Base-by-base conservation (phyloP, 768 basidiomycete species). In the Lactarius quietus region DNA sequence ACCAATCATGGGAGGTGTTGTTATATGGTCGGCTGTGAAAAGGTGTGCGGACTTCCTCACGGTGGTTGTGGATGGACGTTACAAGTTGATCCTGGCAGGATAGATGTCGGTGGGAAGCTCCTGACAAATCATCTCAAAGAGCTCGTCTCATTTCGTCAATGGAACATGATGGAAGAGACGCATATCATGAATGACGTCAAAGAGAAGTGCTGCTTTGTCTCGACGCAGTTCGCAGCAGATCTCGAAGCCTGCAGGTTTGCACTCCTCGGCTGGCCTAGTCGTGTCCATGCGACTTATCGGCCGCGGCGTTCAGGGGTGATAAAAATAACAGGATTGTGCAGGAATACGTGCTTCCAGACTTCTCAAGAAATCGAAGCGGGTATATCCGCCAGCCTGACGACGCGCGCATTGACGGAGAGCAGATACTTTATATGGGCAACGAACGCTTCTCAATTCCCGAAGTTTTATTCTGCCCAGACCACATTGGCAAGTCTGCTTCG, bases 161-260 rank as follows among this genome's bases (percentile, higher is more conserved):
- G 93, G 92, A 93, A 98, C 75, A 93, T 98, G 92, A 95, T 95
- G 88, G 94, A 97, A 72, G 90, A 98, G 75, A 95, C 93, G 3
- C 86, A 89, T 74, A 90, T 98, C 73, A 88, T 97, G 81, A 95
- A 96, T 77, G 84, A 90, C 71, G 89, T 93, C 71, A 95, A 96
- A 75, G 94, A 98, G 75, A 76, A 84, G 18, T 95, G 93, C 74
- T 95, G 93, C 76, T 97, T 88, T 75, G 89, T 96, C 62, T 87
- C 92, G 15, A 78, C 79, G 23, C 78, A 87, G 72, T 95, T 90
- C 78, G 81, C 80, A 64, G 73, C 75, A 55, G 94, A 97, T 76
- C 77, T 93, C 63, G 89, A 94, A 75, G 76, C 76, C 9, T 92
- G 88, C 79, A 86, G 87, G 95, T 95, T 89, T 79, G 61, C 53